Base-by-base conservation (phyloP, 345 rosid species). In the Citrus maxima region DNA sequence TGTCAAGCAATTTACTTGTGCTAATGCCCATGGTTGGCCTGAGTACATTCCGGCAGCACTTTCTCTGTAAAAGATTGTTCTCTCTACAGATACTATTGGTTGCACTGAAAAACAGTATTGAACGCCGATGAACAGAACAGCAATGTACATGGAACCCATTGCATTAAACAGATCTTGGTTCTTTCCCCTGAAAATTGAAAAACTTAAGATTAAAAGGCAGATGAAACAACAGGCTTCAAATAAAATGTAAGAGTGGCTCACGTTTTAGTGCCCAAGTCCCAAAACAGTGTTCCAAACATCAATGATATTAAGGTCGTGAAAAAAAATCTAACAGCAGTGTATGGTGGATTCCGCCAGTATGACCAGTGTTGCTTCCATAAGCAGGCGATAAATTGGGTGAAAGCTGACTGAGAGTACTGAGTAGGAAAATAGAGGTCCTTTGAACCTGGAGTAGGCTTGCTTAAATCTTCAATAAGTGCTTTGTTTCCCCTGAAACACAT, bases 21-120 rank as follows among this genome's bases (percentile, higher is more conserved):
- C 90, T 72, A 88, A 83, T 63, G 95, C 98, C 68, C 91, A 92
- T 6, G 97, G 92, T 86, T 89, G 73, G 66, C 91, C 88, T 3
- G 98, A 92, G 68, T 92, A 93, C 97, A 93, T 93, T 78, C 98
- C 93, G 0, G 95, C 93, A 18, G 94, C 97, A 79, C 86, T 82
- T 73, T 94, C 98, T 72, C 97, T 80, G 72, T 92, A 94, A 66
- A 91, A 94, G 35, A 93, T 93, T 2, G 91, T 91, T 35, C 97
- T 82, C 72, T 93, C 98, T 2, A 93, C 83, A 5, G 91, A 74
- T 67, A 91, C 97, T n/a, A 91, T 88, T 0, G 97, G 90, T 73
- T 91, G 97, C 27, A 94, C 92, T 91, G 69, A 0, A 65, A 22
- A 6, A 87, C 78, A 77, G 89, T 92, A 54, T 74, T 91, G 97